phyloP scores from a whole-genome alignment of 2,329 filamentous ascomycete species.

The Pezicula rhizophila region DNA sequence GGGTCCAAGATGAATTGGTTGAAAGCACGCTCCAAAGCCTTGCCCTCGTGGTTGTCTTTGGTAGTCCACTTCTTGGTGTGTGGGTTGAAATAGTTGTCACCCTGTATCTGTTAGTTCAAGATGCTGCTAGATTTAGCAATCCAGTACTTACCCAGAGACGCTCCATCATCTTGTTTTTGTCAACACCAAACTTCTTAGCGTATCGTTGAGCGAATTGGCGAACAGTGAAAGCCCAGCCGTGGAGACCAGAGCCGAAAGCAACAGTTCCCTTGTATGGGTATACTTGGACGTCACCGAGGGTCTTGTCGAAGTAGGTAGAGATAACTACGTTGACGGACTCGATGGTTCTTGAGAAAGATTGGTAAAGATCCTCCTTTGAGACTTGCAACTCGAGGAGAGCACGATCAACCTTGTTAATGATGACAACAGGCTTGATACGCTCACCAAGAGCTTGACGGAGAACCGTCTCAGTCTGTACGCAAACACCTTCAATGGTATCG shows the following conservation, averaged over 20 bases:
- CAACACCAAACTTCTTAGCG: constrained; percentile 99
- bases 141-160: constrained; percentile 78
- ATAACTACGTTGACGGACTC: constrained; percentile 99
- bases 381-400: constrained; percentile 98
- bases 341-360: constrained; percentile 98
- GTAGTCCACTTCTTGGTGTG: constrained; percentile 99
- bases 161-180: constrained; percentile 99
- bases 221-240: constrained; percentile 99
- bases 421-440: constrained; percentile 99
- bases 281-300: constrained; percentile 95
- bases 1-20: constrained; percentile 99
- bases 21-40: constrained; percentile 95
- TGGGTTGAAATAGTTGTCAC: constrained; percentile 99
- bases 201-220: constrained; percentile 94
- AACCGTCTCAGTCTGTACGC: constrained; percentile 99
- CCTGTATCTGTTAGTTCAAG: constrained; percentile 38
- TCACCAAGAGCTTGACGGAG: constrained; percentile 98
- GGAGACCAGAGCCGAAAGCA: constrained; percentile 98
- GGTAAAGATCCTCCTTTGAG: constrained; percentile 98
- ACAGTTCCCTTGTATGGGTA: constrained; percentile 97
- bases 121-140: neutral
- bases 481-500: constrained; percentile 99
- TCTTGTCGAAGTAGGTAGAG: constrained; percentile 96
- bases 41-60: constrained; percentile 73
- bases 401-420: constrained; percentile 99